Evolutionary conservation across 2,329 filamentous ascomycete species (phyloP), one percentile per base, ranked within the genome.

Genomic region (Elsinoe perseae): DNA sequence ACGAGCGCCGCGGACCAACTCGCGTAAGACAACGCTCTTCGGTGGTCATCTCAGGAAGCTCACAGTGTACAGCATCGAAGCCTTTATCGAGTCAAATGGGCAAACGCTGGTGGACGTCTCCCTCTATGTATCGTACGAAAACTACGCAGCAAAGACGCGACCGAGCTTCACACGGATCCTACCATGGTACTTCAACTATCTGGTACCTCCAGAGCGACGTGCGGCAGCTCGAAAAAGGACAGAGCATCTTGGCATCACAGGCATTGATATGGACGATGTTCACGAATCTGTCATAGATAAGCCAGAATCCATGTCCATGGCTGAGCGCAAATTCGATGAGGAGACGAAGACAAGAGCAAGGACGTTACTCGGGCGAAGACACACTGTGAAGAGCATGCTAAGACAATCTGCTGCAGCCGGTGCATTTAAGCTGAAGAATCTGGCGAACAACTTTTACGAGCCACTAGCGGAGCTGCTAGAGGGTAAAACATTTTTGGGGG

Each of bases 171-270:
- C 85, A 62, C 74, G 77, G 4, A 80, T 96, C 57, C 81, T 97
- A 36, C 82, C 86, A 38, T 95, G 93, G 77, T 90, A 93, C 16
- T 79, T 90, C 60, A 91, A 91, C 64, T 98, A 93, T 81, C 86
- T 87, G 40, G 77, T 95, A 4, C 91, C 91, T 1, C 84, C 87
- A 0, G 76, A 81, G 56, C 76, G 89, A 55, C 86, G 90, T 50
- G 76, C 83, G 9, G 77, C 82, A 34, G 90, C 91, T 27, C 80
- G 86, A 65, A 72, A 76, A 60, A 80, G 85, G 61, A 91, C 88
- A 8, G 67, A 70, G 25, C 73, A 77, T 59, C 68, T 78, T 40
- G 73, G 74, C n/a, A 64, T 77, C 38, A 72, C 70, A 14, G 72
- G 69, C 60, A 65, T 77, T 36, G 75, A 77, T 58, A 69, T 77